A percentile compares a stretch with the other conserved stretches of the same genome.
phyloP scores from a whole-genome alignment of 306 rosid genomes.

The Gleditsia sinensis region DNA sequence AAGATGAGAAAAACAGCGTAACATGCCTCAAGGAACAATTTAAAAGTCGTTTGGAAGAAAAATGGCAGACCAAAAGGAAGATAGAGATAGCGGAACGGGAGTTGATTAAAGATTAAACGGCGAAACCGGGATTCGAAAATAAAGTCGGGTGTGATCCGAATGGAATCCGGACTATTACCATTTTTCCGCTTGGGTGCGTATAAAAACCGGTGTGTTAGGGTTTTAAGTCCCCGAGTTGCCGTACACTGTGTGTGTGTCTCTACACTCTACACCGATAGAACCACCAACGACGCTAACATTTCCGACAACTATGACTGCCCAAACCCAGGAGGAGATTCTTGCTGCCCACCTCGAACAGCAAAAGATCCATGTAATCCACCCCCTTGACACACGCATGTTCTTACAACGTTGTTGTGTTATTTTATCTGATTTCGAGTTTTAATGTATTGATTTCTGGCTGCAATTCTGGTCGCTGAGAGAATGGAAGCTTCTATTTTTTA shows the following conservation, averaged over 20 bases:
- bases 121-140: not conserved
- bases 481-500: not conserved
- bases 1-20: too few relatives aligned
- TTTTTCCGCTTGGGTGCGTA: not conserved
- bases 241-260: not conserved
- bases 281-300: not conserved
- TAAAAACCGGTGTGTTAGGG: slow-evolving; percentile 30
- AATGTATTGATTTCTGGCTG: not conserved
- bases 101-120: too few relatives aligned
- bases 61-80: too few relatives aligned
- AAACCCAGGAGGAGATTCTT: slow-evolving; percentile 52
- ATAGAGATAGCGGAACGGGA: too few relatives aligned
- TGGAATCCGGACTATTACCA: not conserved
- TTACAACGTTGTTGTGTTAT: not conserved
- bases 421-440: not conserved
- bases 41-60: too few relatives aligned
- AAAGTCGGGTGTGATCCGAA: not conserved
- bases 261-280: not conserved
- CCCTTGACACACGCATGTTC: not conserved
- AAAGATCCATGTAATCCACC: slow-evolving; percentile 43
- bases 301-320: slow-evolving; percentile 44
- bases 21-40: too few relatives aligned
- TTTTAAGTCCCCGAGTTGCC: slow-evolving; percentile 12
- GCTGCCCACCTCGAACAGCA: slow-evolving; percentile 47
- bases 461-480: not conserved